Evolutionary conservation across 164 flowering plant genomes (phyloP).

Genomic region (Tinospora cordifolia): DNA sequence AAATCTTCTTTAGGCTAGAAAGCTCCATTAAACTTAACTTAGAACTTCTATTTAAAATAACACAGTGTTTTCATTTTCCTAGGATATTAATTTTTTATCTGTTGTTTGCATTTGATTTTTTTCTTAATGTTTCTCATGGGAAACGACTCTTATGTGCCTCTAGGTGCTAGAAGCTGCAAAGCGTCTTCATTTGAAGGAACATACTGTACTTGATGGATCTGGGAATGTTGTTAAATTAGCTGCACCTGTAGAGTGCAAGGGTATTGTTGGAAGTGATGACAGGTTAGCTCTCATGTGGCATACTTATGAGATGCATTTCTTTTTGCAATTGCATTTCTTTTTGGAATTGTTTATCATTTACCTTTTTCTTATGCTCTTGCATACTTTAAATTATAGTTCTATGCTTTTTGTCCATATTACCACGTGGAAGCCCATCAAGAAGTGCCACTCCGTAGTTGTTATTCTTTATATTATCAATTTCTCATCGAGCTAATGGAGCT

Average conservation of each 20-base stretch:
- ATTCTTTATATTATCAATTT: neutral
- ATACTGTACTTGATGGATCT: slow-evolving; percentile 70
- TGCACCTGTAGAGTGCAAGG: slow-evolving; percentile 99
- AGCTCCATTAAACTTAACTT: neutral
- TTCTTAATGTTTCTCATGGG: neutral
- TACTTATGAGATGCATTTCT: neutral
- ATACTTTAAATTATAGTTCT: too few species aligned
- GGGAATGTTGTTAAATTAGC: slow-evolving; percentile 76
- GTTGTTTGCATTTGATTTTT: neutral
- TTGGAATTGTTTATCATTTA: neutral
- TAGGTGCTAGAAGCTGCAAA: slow-evolving; percentile 97
- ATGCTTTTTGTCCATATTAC: too few species aligned
- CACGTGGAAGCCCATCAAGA: too few species aligned
- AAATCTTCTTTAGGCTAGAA: too few species aligned
- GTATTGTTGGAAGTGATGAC: slow-evolving; percentile 98
- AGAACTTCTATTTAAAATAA: neutral
- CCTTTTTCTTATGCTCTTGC: neutral
- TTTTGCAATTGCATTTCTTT: neutral
- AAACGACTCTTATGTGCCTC: neutral
- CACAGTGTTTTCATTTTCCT: neutral
- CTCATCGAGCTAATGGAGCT: neutral
- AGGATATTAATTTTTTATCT: neutral
- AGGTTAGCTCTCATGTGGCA: slow-evolving; percentile 35
- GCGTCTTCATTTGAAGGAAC: slow-evolving; percentile 89
- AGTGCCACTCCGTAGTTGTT: neutral